A percentile compares a stretch with the other conserved stretches of the same genome.
phyloP scores from a whole-genome alignment of 495 filamentous ascomycete species.

The Penicillium crystallinum region DNA sequence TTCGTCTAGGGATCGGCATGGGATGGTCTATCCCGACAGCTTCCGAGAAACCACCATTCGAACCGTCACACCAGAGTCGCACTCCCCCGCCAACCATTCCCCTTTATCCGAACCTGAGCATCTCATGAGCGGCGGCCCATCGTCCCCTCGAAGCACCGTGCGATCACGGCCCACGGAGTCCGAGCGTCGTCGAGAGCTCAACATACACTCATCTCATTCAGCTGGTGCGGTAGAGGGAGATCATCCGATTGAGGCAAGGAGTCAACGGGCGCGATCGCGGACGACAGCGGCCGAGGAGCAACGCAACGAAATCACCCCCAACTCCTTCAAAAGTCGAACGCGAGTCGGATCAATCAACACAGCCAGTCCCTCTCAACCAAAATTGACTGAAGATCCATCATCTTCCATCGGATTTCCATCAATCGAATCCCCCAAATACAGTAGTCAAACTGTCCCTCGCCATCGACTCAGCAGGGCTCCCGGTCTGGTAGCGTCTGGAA shows the following conservation, averaged over 20 bases:
- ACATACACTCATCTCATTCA: slow-evolving; percentile 18
- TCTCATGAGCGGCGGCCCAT: slow-evolving; percentile 31
- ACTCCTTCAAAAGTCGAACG: slow-evolving; percentile 33
- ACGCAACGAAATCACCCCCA: slow-evolving; percentile 37
- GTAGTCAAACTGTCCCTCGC: slow-evolving; percentile 29
- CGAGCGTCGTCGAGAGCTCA: slow-evolving; percentile 27
- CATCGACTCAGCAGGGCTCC: slow-evolving; percentile 44
- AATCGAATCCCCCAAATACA: slow-evolving; percentile 40
- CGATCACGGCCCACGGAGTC: slow-evolving; percentile 30
- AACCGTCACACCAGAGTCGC: slow-evolving; percentile 45
- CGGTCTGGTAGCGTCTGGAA: slow-evolving; percentile 24
- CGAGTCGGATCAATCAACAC: slow-evolving; percentile 45
- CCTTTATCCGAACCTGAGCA: slow-evolving; percentile 39
- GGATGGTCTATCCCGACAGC: slow-evolving; percentile 49
- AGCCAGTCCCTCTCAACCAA: slow-evolving; percentile 28
- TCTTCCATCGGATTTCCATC: slow-evolving; percentile 50
- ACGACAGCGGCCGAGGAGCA: slow-evolving; percentile 48
- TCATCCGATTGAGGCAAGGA: slow-evolving; percentile 27
- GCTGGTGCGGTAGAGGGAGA: slow-evolving; percentile 35
- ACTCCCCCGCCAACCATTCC: slow-evolving; percentile 30
- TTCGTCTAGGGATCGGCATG: slow-evolving; percentile 49
- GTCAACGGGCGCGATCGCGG: slow-evolving; percentile 42
- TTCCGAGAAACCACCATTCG: slow-evolving; percentile 46
- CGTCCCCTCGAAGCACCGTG: slow-evolving; percentile 40
- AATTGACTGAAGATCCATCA: slow-evolving; percentile 19